These are phyloP conservation scores for Paramecium sexaurelia DNA, from an alignment of 73 alveolate genomes.

Conservation along the genomic window DNA sequence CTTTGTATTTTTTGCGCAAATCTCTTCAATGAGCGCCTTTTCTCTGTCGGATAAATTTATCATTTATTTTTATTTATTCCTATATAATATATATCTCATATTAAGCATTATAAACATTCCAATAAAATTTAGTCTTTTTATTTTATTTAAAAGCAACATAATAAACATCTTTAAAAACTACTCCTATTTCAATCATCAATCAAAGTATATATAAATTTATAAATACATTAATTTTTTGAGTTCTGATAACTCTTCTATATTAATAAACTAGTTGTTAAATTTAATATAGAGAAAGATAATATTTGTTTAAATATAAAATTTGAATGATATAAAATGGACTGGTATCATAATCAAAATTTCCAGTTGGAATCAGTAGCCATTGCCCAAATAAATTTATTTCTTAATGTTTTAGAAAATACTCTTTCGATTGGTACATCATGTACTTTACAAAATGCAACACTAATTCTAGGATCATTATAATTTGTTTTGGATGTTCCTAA, in stretches of 20 bases:
- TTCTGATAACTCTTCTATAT: too few species aligned
- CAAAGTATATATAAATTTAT: too few species aligned
- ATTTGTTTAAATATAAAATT: not conserved
- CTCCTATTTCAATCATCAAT: too few species aligned
- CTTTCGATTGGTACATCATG: constrained; percentile 97
- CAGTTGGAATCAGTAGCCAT: constrained; percentile 66
- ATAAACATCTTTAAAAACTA: too few species aligned
- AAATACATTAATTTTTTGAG: too few species aligned
- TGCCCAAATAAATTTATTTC: constrained; percentile 76
- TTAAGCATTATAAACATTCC: not conserved
- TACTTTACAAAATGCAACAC: constrained; percentile 93
- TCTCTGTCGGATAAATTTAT: constrained; percentile 53
- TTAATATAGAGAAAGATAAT: too few species aligned
- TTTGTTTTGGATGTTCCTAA: constrained; percentile 98
- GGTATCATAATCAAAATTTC: constrained; percentile 58
- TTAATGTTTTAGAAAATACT: constrained; percentile 90
- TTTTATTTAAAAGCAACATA: too few species aligned
- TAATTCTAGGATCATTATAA: constrained; percentile 99
- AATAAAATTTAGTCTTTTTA: too few species aligned
- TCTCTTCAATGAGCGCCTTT: not conserved
- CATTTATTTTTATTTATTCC: constrained; percentile 23
- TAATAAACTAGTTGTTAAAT: too few species aligned
- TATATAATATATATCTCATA: not conserved
- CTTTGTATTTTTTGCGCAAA: not conserved
- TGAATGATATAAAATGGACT: not conserved